Conservation (phyloP, 179 eudicot species). For the Spergularia azorica region DNA sequence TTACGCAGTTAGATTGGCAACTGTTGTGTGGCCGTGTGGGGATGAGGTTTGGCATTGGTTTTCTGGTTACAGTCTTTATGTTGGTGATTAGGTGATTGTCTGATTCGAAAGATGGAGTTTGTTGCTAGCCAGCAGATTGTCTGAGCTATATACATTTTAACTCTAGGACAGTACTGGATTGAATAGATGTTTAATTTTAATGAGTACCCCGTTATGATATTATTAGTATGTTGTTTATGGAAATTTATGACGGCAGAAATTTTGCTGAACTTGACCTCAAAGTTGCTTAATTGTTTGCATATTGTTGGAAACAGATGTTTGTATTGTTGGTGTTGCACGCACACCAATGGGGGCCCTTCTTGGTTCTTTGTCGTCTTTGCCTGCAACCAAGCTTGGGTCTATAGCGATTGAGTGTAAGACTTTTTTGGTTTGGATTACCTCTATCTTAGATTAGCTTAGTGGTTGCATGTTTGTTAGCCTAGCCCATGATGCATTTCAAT, state of each 20-base stretch:
- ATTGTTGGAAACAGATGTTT: slow-evolving; percentile 64
- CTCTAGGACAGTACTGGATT: not conserved
- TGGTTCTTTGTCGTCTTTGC: slow-evolving; percentile 82
- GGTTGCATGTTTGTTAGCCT: not conserved
- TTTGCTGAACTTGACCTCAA: not conserved
- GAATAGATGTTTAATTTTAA: not conserved
- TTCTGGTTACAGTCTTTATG: too few relatives aligned
- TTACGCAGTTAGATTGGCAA: not conserved
- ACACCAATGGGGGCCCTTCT: slow-evolving; percentile 97
- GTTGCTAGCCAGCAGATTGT: not conserved
- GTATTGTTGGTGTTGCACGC: slow-evolving; percentile 93
- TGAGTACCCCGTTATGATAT: not conserved
- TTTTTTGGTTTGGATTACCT: not conserved
- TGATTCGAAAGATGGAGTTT: not conserved
- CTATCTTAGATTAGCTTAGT: not conserved
- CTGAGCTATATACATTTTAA: not conserved
- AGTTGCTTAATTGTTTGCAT: not conserved
- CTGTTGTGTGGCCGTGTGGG: not conserved
- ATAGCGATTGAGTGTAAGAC: slow-evolving; percentile 77
- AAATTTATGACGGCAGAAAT: not conserved
- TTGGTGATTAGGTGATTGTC: not conserved
- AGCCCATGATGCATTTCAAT: slow-evolving; percentile 4
- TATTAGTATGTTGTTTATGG: not conserved
- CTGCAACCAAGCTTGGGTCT: slow-evolving; percentile 95
- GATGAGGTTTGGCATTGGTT: not conserved